Percentiles rank a stretch among this genome's conserved stretches.
These are phyloP conservation scores for Rhizopogon vulgaris DNA, from an alignment of 768 basidiomycete species.

Conservation along the genomic window DNA sequence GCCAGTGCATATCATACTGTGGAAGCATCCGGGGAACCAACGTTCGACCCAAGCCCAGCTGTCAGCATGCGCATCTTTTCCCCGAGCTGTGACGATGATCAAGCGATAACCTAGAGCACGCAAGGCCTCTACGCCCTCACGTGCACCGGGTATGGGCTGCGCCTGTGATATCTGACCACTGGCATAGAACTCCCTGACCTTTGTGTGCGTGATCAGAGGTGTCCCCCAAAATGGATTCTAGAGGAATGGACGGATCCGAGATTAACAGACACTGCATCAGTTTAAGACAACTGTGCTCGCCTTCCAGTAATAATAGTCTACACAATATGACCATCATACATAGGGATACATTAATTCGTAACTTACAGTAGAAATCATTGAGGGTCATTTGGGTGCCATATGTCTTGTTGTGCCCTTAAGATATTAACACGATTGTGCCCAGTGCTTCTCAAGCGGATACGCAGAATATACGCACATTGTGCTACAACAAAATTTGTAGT, in stretches of 20 bases:
- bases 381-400: slow-evolving; percentile 53
- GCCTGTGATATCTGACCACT: slow-evolving; percentile 42
- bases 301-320: slow-evolving; percentile 78
- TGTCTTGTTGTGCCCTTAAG: slow-evolving; percentile 58
- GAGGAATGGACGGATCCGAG: neutral
- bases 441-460: neutral
- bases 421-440: neutral
- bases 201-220: slow-evolving; percentile 47
- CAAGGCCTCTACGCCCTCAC: slow-evolving; percentile 49
- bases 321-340: neutral
- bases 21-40: slow-evolving; percentile 59
- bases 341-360: neutral
- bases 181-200: slow-evolving; percentile 55
- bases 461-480: slow-evolving; percentile 39
- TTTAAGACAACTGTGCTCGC: slow-evolving; percentile 22
- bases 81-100: slow-evolving; percentile 73
- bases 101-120: slow-evolving; percentile 60
- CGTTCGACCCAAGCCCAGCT: slow-evolving; percentile 64
- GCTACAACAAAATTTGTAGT: slow-evolving; percentile 55
- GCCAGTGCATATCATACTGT: slow-evolving; percentile 65
- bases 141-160: slow-evolving; percentile 53
- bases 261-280: neutral
- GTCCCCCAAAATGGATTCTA: slow-evolving; percentile 59
- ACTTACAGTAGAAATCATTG: slow-evolving; percentile 57
- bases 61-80: slow-evolving; percentile 43